Percentiles rank a stretch among this genome's conserved stretches.
These are phyloP conservation scores for Mycena floridula DNA, from an alignment of 768 basidiomycete species.

Conservation along the genomic window DNA sequence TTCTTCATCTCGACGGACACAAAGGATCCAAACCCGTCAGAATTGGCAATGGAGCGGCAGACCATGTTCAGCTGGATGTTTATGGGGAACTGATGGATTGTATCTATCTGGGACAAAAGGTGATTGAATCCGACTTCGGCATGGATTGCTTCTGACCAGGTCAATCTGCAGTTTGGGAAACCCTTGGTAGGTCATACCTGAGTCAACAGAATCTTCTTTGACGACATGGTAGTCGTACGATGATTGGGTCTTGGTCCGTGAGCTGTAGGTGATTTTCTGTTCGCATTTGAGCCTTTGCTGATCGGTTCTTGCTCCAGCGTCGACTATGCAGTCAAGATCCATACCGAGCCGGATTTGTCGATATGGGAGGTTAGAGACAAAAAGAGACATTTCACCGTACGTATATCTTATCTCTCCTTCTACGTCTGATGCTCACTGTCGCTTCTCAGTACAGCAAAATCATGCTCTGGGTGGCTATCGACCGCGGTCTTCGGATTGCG, in stretches of 20 bases:
- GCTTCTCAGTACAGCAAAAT: slow-evolving; percentile 72
- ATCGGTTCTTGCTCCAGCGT: not conserved
- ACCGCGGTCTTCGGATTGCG: no score
- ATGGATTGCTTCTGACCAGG: not conserved
- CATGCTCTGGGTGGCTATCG: no score
- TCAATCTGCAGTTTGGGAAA: slow-evolving; percentile 54
- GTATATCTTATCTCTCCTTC: slow-evolving; percentile 19
- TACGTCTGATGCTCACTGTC: not conserved
- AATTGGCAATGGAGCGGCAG: slow-evolving; percentile 94
- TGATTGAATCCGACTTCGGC: slow-evolving; percentile 15
- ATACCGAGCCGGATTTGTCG: slow-evolving; percentile 67
- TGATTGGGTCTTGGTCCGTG: slow-evolving; percentile 65
- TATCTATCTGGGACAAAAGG: slow-evolving; percentile 95
- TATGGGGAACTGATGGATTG: slow-evolving; percentile 97
- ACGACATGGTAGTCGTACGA: slow-evolving; percentile 37
- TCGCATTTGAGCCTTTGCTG: not conserved
- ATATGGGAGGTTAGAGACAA: slow-evolving; percentile 76
- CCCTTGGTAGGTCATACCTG: slow-evolving; percentile 58
- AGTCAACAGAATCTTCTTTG: not conserved
- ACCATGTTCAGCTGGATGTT: slow-evolving; percentile 92
- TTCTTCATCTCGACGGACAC: slow-evolving; percentile 83
- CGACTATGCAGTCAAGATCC: slow-evolving; percentile 68
- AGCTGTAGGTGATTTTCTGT: slow-evolving; percentile 47
- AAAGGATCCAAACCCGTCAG: slow-evolving; percentile 80
- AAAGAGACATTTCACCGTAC: slow-evolving; percentile 78